Conservation (phyloP, 2,329 filamentous ascomycete genomes). For the Apiospora koreana region DNA sequence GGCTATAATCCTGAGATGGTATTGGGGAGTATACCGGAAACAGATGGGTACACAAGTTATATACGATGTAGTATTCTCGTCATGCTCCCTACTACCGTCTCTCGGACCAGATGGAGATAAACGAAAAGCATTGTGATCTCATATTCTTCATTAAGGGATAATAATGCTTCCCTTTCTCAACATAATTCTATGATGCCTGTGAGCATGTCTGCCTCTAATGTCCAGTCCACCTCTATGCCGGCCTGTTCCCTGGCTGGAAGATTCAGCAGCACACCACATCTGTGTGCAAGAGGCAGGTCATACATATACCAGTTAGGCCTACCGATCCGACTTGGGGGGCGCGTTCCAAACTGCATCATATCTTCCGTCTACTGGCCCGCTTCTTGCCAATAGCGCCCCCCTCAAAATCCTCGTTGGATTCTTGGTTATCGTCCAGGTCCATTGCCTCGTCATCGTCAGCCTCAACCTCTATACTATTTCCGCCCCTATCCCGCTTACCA, state of each 20-base stretch:
- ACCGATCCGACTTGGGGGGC: neutral
- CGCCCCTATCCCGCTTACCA: conserved; percentile 23
- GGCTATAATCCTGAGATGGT: too few species aligned
- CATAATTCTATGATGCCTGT: neutral
- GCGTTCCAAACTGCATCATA: conserved; percentile 33
- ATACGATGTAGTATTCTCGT: neutral
- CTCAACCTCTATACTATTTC: conserved; percentile 30
- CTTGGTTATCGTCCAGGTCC: conserved; percentile 58
- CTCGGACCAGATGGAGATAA: neutral
- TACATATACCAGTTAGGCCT: neutral
- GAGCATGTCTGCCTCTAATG: neutral
- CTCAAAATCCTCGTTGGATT: conserved; percentile 44
- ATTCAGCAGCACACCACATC: neutral
- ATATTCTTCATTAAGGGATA: neutral
- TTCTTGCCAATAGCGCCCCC: conserved; percentile 41
- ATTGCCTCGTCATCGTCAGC: conserved; percentile 51
- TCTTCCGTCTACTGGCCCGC: conserved; percentile 53
- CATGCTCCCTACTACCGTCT: neutral
- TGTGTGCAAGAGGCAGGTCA: neutral
- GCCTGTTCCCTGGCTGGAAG: neutral
- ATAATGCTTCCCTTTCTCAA: neutral
- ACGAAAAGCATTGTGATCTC: neutral
- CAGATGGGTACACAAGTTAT: neutral
- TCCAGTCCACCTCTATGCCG: neutral
- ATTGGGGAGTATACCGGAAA: too few species aligned